These are phyloP conservation scores for Pezizomycotina sp. DNA, from an alignment of 2,329 filamentous ascomycete genomes.

Conservation along the genomic window DNA sequence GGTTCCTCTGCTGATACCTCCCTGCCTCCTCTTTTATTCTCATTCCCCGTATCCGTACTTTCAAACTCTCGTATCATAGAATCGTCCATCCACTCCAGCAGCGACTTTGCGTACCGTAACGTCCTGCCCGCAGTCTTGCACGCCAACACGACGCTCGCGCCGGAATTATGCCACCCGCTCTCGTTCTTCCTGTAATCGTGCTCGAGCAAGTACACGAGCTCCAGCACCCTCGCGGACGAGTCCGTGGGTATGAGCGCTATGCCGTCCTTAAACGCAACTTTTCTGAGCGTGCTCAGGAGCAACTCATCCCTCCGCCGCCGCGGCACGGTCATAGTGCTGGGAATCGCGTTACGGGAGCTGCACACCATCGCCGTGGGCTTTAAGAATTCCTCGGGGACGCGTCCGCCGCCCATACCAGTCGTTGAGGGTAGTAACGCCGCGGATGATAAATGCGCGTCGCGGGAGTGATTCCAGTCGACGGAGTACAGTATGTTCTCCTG, in stretches of 20 bases:
- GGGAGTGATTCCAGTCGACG: slow-evolving; percentile 95
- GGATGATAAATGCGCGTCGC: slow-evolving; percentile 83
- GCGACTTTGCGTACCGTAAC: slow-evolving; percentile 73
- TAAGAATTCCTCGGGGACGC: slow-evolving; percentile 82
- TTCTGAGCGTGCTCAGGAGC: slow-evolving; percentile 63
- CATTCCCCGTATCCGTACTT: slow-evolving; percentile 40
- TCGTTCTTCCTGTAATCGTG: slow-evolving; percentile 64
- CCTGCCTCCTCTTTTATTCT: slow-evolving; percentile 29
- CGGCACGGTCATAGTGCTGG: slow-evolving; percentile 51
- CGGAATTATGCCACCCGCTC: slow-evolving; percentile 23
- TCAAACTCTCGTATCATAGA: slow-evolving; percentile 86
- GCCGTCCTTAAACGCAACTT: slow-evolving; percentile 60
- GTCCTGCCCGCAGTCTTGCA: slow-evolving; percentile 75
- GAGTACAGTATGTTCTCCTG: slow-evolving; percentile 95
- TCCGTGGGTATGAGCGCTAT: slow-evolving; percentile 89
- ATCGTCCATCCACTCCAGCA: slow-evolving; percentile 99
- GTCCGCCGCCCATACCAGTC: slow-evolving; percentile 57
- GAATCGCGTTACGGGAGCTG: slow-evolving; percentile 65
- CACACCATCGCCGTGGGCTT: slow-evolving; percentile 90
- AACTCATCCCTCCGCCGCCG: slow-evolving; percentile 71
- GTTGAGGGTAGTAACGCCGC: slow-evolving; percentile 76
- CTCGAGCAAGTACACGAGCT: slow-evolving; percentile 81
- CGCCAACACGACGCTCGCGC: slow-evolving; percentile 38
- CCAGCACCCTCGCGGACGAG: slow-evolving; percentile 83
- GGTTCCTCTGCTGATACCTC: slow-evolving; percentile 9